Percentiles rank a stretch among this genome's conserved stretches.
Evolutionary conservation across 2,329 filamentous ascomycete species (phyloP).

Genomic region (Penicillium sp.): DNA sequence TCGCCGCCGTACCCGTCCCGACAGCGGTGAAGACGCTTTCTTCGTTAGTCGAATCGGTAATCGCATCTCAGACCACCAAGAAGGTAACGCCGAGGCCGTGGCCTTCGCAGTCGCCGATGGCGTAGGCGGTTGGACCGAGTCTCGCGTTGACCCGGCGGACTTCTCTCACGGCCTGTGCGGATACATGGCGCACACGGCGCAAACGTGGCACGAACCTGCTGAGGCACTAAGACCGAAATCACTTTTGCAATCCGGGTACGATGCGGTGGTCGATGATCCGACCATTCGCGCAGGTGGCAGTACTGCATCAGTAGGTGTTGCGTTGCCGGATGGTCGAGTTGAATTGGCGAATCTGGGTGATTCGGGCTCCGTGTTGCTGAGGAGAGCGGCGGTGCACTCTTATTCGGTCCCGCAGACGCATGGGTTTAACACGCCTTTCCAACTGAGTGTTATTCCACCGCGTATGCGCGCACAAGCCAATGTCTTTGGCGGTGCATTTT

Average conservation of each 20-base stretch:
- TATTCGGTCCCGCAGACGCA: conserved; percentile 88
- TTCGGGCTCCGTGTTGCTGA: conserved; percentile 86
- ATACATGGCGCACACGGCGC: conserved; percentile 81
- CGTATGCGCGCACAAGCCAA: conserved; percentile 76
- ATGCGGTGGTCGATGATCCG: conserved; percentile 73
- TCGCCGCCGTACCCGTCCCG: conserved; percentile 65
- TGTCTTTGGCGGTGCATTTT: conserved; percentile 77
- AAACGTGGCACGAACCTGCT: conserved; percentile 51
- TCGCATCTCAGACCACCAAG: conserved; percentile 29
- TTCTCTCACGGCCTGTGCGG: conserved; percentile 93
- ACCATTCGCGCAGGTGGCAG: conserved; percentile 80
- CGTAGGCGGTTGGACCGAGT: conserved; percentile 92
- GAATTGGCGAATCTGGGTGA: conserved; percentile 95
- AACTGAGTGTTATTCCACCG: conserved; percentile 84
- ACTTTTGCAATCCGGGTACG: conserved; percentile 82
- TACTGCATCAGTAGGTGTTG: conserved; percentile 86
- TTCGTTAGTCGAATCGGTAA: conserved; percentile 79
- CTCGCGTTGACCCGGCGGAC: conserved; percentile 88
- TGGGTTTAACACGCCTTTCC: conserved; percentile 96
- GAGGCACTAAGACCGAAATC: conserved; percentile 59
- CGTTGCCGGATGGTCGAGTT: conserved; percentile 69
- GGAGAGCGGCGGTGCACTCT: conserved; percentile 80
- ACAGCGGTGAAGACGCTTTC: conserved; percentile 93
- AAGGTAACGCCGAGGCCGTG: conserved; percentile 54
- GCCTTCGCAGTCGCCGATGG: conserved; percentile 92